These are phyloP conservation scores for Fusarium mundagurra DNA, from an alignment of 2,329 filamentous ascomycete species.

Conservation along the genomic window DNA sequence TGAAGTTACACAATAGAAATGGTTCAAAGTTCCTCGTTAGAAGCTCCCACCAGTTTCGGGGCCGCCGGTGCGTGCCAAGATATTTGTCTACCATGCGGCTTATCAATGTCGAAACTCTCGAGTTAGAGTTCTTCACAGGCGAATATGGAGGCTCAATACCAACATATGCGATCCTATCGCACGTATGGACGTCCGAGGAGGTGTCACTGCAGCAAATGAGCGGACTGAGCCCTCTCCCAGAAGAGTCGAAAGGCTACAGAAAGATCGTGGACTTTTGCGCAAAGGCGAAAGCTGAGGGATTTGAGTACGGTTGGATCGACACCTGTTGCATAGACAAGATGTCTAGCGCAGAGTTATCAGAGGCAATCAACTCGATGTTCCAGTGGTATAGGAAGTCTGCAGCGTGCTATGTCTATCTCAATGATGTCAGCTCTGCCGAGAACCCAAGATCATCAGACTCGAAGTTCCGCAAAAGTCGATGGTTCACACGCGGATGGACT, in stretches of 20 bases:
- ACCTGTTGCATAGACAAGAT: constrained; percentile 23
- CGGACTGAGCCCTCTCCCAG: neutral
- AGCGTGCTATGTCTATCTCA: constrained; percentile 8
- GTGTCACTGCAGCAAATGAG: neutral
- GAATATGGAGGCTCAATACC: neutral
- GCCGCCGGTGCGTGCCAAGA: neutral
- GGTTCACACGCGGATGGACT: constrained; percentile 15
- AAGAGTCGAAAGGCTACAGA: neutral
- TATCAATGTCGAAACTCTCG: constrained; percentile 12
- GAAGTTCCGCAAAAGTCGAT: constrained; percentile 1
- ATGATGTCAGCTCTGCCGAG: neutral
- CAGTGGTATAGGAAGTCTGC: constrained; percentile 4
- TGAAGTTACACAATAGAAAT: neutral
- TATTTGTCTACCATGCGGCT: constrained; percentile 4
- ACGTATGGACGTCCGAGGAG: constrained; percentile 10
- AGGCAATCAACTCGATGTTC: constrained; percentile 14
- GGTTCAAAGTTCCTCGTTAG: neutral
- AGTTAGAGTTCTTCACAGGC: constrained; percentile 10
- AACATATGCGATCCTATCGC: constrained; percentile 7
- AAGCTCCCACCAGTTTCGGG: neutral
- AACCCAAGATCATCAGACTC: neutral
- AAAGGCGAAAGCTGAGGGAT: constrained; percentile 9
- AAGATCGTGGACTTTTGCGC: constrained; percentile 13
- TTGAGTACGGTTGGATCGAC: constrained; percentile 15
- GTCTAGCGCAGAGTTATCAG: constrained; percentile 10